Percentiles rank a stretch among this genome's conserved stretches.
Conservation (phyloP, 805 yeast genomes). For the Ogataea neopini region DNA sequence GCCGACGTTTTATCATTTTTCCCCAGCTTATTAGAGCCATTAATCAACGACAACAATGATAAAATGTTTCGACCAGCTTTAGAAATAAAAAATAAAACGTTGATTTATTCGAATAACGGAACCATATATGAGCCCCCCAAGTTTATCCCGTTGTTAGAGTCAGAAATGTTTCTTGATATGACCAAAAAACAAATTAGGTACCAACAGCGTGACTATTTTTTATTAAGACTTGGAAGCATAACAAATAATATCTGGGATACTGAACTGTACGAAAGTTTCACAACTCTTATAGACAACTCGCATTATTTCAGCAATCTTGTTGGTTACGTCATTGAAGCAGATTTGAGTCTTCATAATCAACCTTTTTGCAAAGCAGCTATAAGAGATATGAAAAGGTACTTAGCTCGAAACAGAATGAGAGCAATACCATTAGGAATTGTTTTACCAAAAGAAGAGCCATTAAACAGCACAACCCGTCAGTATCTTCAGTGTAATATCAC, state of each 20-base stretch:
- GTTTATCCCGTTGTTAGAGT: slow-evolving; percentile 5
- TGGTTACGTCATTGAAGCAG: slow-evolving; percentile 91
- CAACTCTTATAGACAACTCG: slow-evolving; percentile 71
- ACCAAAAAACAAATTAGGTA: slow-evolving; percentile 11
- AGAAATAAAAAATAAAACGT: slow-evolving; percentile 11
- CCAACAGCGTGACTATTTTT: slow-evolving; percentile 17
- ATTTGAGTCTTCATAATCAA: slow-evolving; percentile 71
- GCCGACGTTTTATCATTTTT: slow-evolving; percentile 14
- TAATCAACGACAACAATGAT: slow-evolving; percentile 10
- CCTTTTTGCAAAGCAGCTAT: slow-evolving; percentile 89
- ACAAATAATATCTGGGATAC: slow-evolving; percentile 25
- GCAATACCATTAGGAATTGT: slow-evolving; percentile 40
- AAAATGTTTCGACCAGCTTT: slow-evolving; percentile 15
- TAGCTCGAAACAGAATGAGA: slow-evolving; percentile 39
- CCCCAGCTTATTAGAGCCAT: slow-evolving; percentile 13
- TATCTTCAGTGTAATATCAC: slow-evolving; percentile 20
- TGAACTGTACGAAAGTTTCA: slow-evolving; percentile 63
- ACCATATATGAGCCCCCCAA: slow-evolving; percentile 12
- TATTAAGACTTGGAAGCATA: slow-evolving; percentile 18
- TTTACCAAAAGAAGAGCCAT: not conserved
- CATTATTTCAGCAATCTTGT: slow-evolving; percentile 69
- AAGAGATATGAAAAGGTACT: slow-evolving; percentile 77
- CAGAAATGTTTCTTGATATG: slow-evolving; percentile 13
- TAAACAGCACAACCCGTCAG: slow-evolving; percentile 5
- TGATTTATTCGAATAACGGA: slow-evolving; percentile 21